Conservation (phyloP, 768 basidiomycete genomes). For the Hygrophorus russula region DNA sequence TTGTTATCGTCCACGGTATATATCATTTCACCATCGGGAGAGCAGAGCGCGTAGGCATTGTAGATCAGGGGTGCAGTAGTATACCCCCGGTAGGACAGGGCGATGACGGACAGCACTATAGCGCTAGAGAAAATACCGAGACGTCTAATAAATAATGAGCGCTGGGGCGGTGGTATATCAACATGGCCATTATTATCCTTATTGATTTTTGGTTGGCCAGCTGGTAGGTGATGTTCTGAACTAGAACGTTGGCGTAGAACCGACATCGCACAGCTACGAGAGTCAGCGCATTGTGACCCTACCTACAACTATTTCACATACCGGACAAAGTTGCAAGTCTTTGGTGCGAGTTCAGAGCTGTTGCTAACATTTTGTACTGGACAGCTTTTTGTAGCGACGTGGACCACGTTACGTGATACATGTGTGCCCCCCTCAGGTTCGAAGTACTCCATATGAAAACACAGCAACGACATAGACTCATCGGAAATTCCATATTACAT, state of each 20-base stretch:
- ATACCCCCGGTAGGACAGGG: background rate
- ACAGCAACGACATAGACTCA: too few relatives aligned
- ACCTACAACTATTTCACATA: too few relatives aligned
- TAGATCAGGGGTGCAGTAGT: background rate
- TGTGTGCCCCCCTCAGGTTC: too few relatives aligned
- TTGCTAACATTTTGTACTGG: too few relatives aligned
- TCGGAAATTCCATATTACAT: too few relatives aligned
- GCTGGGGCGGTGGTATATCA: background rate
- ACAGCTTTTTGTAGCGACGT: too few relatives aligned
- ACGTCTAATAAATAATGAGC: background rate
- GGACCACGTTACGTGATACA: too few relatives aligned
- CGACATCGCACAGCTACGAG: background rate
- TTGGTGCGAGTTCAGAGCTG: too few relatives aligned
- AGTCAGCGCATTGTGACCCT: background rate
- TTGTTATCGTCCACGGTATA: constrained; percentile 57
- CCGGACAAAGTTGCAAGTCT: too few relatives aligned
- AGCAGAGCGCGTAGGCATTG: constrained; percentile 51
- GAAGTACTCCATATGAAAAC: too few relatives aligned
- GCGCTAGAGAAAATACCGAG: constrained; percentile 7
- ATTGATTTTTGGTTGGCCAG: background rate
- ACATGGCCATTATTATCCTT: background rate
- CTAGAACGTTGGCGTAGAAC: constrained; percentile 3
- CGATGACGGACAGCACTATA: constrained; percentile 8
- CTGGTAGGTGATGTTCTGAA: background rate
- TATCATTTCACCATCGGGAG: constrained; percentile 35